Evolutionary conservation across 2,329 filamentous ascomycete species (phyloP).

Genomic region (Curvularia spicifera): DNA sequence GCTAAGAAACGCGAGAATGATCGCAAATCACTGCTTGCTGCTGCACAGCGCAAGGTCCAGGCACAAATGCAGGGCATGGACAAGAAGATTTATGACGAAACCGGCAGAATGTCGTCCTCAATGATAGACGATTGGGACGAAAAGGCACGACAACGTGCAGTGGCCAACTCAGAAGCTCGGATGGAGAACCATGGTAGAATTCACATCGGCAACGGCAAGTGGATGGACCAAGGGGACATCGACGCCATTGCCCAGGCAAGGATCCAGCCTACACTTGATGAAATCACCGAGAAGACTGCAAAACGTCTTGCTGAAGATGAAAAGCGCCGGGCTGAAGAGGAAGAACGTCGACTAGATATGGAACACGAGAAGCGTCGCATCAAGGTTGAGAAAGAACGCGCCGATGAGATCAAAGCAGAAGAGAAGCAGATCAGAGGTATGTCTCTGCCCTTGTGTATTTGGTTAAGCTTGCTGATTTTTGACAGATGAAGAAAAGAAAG

Average conservation of each 20-base stretch:
- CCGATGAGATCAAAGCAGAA: constrained; percentile 55
- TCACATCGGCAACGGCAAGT: constrained; percentile 81
- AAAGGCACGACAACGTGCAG: constrained; percentile 73
- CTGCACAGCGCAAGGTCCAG: constrained; percentile 85
- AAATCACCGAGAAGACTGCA: constrained; percentile 81
- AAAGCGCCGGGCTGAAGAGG: constrained; percentile 68
- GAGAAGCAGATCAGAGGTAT: constrained; percentile 63
- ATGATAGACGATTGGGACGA: constrained; percentile 79
- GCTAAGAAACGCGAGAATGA: constrained; percentile 76
- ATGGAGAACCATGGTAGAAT: constrained; percentile 63
- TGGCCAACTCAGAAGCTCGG: constrained; percentile 67
- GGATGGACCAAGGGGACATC: constrained; percentile 77
- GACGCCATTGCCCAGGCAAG: constrained; percentile 78
- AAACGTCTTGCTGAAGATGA: constrained; percentile 72
- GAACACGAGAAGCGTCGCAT: constrained; percentile 69
- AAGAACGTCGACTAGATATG: constrained; percentile 67
- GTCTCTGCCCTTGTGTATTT: constrained; percentile 26
- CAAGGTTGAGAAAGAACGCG: constrained; percentile 60
- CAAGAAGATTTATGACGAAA: constrained; percentile 76
- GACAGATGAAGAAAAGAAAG: constrained; percentile 62
- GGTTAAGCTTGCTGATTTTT: constrained; percentile 20
- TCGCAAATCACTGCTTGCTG: constrained; percentile 74
- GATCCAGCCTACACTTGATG: constrained; percentile 82
- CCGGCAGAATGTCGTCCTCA: constrained; percentile 72
- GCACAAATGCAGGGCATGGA: constrained; percentile 81